These are phyloP conservation scores for Neodidymelliopsis sp. DNA, from an alignment of 2,329 filamentous ascomycete genomes.

Conservation along the genomic window DNA sequence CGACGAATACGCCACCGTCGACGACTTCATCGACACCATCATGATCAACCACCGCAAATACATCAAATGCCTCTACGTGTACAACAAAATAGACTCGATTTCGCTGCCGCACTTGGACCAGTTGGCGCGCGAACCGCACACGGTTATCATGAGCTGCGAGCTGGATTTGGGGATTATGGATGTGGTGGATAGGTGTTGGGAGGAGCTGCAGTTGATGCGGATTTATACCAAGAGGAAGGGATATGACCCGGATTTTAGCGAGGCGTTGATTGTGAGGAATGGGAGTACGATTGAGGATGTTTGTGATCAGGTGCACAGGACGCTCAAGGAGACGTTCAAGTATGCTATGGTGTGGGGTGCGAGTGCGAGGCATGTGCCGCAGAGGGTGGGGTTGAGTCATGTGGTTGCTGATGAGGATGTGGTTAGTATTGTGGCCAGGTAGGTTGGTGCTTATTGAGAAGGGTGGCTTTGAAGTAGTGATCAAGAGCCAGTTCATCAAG, in stretches of 20 bases:
- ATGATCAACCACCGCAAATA: constrained; percentile 99
- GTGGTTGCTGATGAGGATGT: constrained; percentile 75
- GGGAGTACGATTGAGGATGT: constrained; percentile 95
- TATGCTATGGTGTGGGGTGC: constrained; percentile 98
- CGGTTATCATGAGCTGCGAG: constrained; percentile 97
- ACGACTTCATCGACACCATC: constrained; percentile 99
- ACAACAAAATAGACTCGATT: constrained; percentile 99
- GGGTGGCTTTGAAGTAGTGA: too few relatives aligned
- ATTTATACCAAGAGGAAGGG: constrained; percentile 91
- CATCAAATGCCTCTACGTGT: constrained; percentile 92
- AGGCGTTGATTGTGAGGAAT: constrained; percentile 90
- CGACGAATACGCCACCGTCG: constrained; percentile 91
- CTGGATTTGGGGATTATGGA: constrained; percentile 91
- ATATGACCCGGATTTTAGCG: constrained; percentile 83
- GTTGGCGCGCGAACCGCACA: constrained; percentile 90
- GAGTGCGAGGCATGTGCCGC: constrained; percentile 92
- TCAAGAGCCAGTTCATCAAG: too few relatives aligned
- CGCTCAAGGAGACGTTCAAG: constrained; percentile 97
- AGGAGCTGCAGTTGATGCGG: constrained; percentile 86
- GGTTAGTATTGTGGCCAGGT: constrained; percentile 66
- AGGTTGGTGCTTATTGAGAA: not conserved
- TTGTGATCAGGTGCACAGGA: constrained; percentile 92
- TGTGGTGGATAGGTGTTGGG: constrained; percentile 94
- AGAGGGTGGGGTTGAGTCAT: constrained; percentile 88
- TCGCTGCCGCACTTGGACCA: constrained; percentile 92